Percentiles rank a stretch among this genome's conserved stretches.
These are phyloP conservation scores for Diddensiella caesifluorescens DNA, from an alignment of 805 yeast species.

Conservation along the genomic window DNA sequence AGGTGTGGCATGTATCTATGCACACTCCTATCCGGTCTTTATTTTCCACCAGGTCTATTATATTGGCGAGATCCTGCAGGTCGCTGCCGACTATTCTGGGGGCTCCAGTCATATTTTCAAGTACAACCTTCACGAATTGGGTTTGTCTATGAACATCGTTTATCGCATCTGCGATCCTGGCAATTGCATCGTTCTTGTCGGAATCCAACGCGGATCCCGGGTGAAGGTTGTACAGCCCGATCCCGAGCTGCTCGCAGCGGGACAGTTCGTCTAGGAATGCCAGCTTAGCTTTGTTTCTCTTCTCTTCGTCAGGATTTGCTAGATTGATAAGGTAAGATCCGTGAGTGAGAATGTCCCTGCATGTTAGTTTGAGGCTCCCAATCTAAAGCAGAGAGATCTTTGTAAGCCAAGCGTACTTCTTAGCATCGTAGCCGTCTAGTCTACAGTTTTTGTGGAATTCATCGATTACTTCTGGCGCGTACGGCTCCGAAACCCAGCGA, in stretches of 20 bases:
- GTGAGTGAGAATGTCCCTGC: constrained; percentile 75
- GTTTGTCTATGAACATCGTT: constrained; percentile 75
- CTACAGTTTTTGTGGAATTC: constrained; percentile 62
- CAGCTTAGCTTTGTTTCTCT: constrained; percentile 66
- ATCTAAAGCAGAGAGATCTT: background rate
- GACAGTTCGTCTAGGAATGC: constrained; percentile 81
- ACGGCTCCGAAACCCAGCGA: constrained; percentile 82
- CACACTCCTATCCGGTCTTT: constrained; percentile 91
- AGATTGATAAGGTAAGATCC: constrained; percentile 91
- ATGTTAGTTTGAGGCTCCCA: constrained; percentile 7
- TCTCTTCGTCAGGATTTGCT: constrained; percentile 83
- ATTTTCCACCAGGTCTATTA: constrained; percentile 73
- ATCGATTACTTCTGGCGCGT: constrained; percentile 57
- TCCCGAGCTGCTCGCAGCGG: constrained; percentile 78
- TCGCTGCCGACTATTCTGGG: constrained; percentile 84
- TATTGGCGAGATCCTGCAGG: constrained; percentile 66
- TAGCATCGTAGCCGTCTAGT: constrained; percentile 60
- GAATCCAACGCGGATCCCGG: constrained; percentile 77
- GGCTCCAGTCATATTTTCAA: constrained; percentile 98
- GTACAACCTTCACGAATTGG: constrained; percentile 72
- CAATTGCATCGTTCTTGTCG: constrained; percentile 59
- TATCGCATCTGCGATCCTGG: constrained; percentile 68
- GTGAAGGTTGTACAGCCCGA: constrained; percentile 87
- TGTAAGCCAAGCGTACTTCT: constrained; percentile 33
- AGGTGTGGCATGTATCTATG: constrained; percentile 92